Evolutionary conservation across 768 basidiomycete genomes (phyloP).

Genomic region (Hypholoma sublateritium): DNA sequence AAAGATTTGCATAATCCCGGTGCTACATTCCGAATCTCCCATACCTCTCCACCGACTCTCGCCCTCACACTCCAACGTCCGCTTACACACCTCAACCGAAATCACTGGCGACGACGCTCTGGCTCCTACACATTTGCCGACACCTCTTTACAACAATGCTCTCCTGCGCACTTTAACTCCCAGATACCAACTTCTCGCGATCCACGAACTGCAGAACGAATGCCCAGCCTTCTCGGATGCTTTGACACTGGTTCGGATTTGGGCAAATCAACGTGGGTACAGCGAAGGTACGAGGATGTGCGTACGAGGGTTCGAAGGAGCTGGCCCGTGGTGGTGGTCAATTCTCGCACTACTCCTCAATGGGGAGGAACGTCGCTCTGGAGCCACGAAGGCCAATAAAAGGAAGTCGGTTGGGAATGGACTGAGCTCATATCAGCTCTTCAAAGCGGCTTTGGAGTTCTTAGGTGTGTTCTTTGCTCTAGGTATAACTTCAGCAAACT

Average conservation of each 20-base stretch:
- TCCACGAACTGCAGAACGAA: conserved; percentile 53
- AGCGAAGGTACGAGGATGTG: conserved; percentile 55
- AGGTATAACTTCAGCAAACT: neutral
- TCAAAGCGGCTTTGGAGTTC: conserved; percentile 83
- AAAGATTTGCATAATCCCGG: conserved; percentile 74
- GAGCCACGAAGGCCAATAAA: conserved; percentile 28
- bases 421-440: conserved; percentile 87
- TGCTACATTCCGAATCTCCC: conserved; percentile 56
- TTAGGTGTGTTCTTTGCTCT: conserved; percentile 51
- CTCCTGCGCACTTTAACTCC: conserved; percentile 56
- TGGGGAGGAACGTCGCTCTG: conserved; percentile 59
- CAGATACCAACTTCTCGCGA: conserved; percentile 50
- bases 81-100: conserved; percentile 20
- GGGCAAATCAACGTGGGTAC: conserved; percentile 88
- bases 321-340: conserved; percentile 68
- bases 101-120: conserved; percentile 19
- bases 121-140: conserved; percentile 40
- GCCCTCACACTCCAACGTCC: conserved; percentile 68
- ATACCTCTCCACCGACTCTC: conserved; percentile 69
- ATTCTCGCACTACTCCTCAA: conserved; percentile 58
- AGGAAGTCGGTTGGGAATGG: conserved; percentile 73
- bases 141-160: conserved; percentile 79
- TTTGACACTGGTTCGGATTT: conserved; percentile 77
- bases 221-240: conserved; percentile 72
- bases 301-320: conserved; percentile 68